Percentiles rank a stretch among this genome's conserved stretches.
These are phyloP conservation scores for Parietichytrium sp. DNA, from an alignment of 108 stramenopile genomes.

Conservation along the genomic window DNA sequence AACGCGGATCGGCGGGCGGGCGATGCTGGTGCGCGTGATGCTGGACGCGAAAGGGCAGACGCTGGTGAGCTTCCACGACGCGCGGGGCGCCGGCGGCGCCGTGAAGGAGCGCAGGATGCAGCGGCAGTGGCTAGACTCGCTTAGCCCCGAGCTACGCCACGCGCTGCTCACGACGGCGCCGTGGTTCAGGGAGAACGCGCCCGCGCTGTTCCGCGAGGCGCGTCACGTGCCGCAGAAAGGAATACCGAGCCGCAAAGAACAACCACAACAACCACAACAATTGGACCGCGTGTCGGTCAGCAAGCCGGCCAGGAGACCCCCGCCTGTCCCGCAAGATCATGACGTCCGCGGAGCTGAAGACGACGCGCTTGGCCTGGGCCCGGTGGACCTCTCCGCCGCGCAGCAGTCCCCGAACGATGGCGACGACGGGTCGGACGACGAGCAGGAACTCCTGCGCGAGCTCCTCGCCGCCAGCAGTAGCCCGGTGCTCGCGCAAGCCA, in stretches of 20 bases:
- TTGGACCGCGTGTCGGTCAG: too few relatives aligned
- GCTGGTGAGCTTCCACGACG: too few relatives aligned
- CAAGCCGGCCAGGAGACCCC: background rate
- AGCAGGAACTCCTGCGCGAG: too few relatives aligned
- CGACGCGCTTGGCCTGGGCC: background rate
- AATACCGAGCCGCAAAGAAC: background rate
- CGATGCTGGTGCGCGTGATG: too few relatives aligned
- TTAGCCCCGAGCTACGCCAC: background rate
- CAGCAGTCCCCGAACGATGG: too few relatives aligned
- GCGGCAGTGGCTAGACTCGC: background rate
- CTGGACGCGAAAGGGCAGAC: too few relatives aligned
- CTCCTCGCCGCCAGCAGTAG: too few relatives aligned
- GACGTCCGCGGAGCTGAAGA: background rate
- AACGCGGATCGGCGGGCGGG: too few relatives aligned
- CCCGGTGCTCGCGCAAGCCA: too few relatives aligned
- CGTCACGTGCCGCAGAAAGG: background rate
- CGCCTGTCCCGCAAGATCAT: slow-evolving; percentile 3
- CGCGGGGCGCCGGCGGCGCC: too few relatives aligned
- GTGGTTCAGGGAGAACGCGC: slow-evolving; percentile 5
- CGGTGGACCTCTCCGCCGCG: background rate
- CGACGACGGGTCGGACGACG: too few relatives aligned
- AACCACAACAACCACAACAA: background rate
- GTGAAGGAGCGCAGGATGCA: too few relatives aligned
- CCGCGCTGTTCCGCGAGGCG: background rate
- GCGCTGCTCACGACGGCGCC: background rate